Percentiles rank a stretch among this genome's conserved stretches.
These are phyloP conservation scores for Gossypium herbaceum DNA, from an alignment of 345 rosid species.

Conservation along the genomic window DNA sequence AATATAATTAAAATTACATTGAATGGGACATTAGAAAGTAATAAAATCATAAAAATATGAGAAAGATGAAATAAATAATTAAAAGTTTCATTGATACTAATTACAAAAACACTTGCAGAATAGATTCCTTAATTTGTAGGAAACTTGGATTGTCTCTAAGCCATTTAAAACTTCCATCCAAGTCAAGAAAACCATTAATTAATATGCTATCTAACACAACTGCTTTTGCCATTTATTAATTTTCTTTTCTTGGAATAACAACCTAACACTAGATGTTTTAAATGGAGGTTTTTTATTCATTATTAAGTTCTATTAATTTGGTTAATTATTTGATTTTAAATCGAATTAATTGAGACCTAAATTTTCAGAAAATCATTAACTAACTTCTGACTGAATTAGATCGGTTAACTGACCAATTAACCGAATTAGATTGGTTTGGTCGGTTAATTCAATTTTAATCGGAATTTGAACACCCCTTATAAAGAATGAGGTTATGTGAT, in stretches of 20 bases:
- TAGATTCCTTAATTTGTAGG: background rate
- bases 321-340: rapidly evolving
- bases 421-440: no score
- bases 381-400: no score
- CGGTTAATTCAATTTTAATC: no score
- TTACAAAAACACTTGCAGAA: background rate
- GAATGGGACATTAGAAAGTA: no score
- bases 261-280: no score
- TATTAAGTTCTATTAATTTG: no score
- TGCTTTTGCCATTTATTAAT: background rate
- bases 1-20: no score
- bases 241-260: background rate
- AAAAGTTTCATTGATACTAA: background rate
- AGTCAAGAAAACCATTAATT: background rate
- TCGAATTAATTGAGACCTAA: rapidly evolving
- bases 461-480: no score
- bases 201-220: background rate
- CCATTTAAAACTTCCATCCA: background rate
- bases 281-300: no score
- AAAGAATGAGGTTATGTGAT: no score
- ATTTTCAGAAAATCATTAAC: no score
- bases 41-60: background rate
- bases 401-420: no score
- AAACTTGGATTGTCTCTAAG: background rate
- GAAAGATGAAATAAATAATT: background rate